Conservation (phyloP, 2,329 filamentous ascomycete species). For the Nannizziopsis arthrosporioides region DNA sequence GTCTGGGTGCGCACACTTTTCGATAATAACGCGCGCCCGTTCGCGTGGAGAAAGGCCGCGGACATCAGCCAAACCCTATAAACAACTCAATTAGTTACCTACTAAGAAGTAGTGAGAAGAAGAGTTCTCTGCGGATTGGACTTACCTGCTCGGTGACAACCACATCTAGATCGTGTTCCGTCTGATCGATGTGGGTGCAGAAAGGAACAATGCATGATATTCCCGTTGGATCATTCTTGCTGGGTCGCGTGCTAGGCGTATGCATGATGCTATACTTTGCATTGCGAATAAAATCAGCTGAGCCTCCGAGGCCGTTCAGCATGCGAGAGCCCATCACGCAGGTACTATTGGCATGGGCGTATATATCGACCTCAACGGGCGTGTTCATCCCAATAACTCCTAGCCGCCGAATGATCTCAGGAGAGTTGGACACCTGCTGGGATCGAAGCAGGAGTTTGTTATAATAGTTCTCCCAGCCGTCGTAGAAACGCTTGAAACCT, state of each 20-base stretch:
- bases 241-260: conserved; percentile 68
- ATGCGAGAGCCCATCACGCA: conserved; percentile 81
- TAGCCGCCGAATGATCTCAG: conserved; percentile 77
- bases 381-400: conserved; percentile 94
- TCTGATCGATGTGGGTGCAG: conserved; percentile 86
- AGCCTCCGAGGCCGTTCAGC: conserved; percentile 74
- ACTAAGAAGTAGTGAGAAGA: background rate
- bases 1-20: conserved; percentile 74
- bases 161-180: conserved; percentile 85
- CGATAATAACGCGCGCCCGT: conserved; percentile 71
- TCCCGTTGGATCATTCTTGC: conserved; percentile 70
- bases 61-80: conserved; percentile 68
- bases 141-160: conserved; percentile 55
- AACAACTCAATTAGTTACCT: conserved; percentile 12
- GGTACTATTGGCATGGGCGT: conserved; percentile 83
- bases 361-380: conserved; percentile 86
- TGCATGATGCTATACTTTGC: conserved; percentile 89
- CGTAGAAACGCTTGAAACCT: conserved; percentile 83
- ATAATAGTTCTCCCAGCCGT: conserved; percentile 67
- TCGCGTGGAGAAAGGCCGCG: conserved; percentile 68
- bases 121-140: background rate
- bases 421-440: conserved; percentile 81
- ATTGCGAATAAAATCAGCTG: conserved; percentile 67
- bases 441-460: conserved; percentile 73
- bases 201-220: conserved; percentile 85